Conservation (phyloP, 2,329 filamentous ascomycete genomes). For the Magnaporthiopsis incrustans region DNA sequence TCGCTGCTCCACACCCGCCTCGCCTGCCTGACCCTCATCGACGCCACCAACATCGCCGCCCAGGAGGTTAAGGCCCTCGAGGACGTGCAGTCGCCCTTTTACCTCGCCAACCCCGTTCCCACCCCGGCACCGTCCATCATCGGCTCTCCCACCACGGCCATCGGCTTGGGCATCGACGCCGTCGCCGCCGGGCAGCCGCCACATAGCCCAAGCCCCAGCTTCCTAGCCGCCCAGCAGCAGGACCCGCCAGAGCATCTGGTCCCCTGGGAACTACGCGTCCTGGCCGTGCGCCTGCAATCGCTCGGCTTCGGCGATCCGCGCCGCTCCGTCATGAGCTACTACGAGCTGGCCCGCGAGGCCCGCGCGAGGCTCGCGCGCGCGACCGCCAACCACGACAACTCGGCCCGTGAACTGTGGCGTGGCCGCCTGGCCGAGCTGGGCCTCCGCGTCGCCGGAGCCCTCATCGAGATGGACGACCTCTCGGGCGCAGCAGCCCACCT, state of each 20-base stretch:
- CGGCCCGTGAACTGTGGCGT: constrained; percentile 60
- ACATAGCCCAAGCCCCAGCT: constrained; percentile 5
- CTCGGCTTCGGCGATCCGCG: constrained; percentile 79
- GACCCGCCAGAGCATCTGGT: constrained; percentile 50
- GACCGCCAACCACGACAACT: constrained; percentile 34
- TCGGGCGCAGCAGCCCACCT: constrained; percentile 72
- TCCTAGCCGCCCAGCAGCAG: neutral
- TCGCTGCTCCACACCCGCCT: constrained; percentile 72
- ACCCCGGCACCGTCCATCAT: neutral
- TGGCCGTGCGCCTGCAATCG: constrained; percentile 76
- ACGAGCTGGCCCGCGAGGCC: constrained; percentile 77
- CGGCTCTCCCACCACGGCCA: neutral
- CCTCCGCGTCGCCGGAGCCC: constrained; percentile 52
- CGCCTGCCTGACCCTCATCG: constrained; percentile 72
- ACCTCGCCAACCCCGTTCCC: constrained; percentile 44
- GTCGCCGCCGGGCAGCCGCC: neutral
- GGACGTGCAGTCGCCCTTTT: constrained; percentile 51
- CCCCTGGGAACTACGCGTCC: constrained; percentile 78
- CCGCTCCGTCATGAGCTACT: constrained; percentile 80
- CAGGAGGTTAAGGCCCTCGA: constrained; percentile 59
- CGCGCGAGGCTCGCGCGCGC: constrained; percentile 49
- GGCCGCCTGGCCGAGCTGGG: constrained; percentile 67
- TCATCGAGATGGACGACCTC: constrained; percentile 83
- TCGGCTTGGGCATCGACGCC: constrained; percentile 3
- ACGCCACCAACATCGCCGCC: constrained; percentile 59